Evolutionary conservation across 1,139 yeast species (phyloP).

Genomic region (Chernovozyma sophiae-reginae): DNA sequence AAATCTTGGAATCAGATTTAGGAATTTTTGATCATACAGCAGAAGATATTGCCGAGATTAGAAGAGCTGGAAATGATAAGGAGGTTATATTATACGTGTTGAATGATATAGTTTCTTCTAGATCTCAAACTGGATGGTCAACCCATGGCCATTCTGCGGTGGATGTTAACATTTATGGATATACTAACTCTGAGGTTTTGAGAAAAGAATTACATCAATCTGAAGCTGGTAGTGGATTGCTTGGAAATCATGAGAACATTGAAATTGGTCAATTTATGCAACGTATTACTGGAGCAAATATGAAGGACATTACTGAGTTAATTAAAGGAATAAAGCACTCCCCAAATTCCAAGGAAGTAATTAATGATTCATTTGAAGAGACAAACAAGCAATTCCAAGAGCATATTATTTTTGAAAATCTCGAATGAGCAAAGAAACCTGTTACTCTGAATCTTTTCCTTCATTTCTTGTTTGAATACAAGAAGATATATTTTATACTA

Average conservation of each 20-base stretch:
- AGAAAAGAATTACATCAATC: conserved; percentile 27
- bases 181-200: conserved; percentile 50
- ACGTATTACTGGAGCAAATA: conserved; percentile 49
- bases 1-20: conserved; percentile 52
- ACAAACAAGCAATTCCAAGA: neutral
- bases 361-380: neutral
- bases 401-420: neutral
- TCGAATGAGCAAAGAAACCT: too few relatives aligned
- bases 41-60: conserved; percentile 40
- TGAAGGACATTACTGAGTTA: conserved; percentile 47
- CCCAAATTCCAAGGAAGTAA: conserved; percentile 15
- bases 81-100: conserved; percentile 37
- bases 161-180: conserved; percentile 79
- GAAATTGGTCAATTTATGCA: conserved; percentile 76
- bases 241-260: conserved; percentile 80
- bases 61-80: conserved; percentile 15
- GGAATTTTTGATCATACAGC: conserved; percentile 55
- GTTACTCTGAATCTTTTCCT: too few relatives aligned
- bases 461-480: too few relatives aligned
- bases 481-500: too few relatives aligned
- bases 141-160: conserved; percentile 90
- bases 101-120: conserved; percentile 57
- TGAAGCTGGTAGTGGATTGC: conserved; percentile 41
- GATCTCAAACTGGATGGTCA: conserved; percentile 84
- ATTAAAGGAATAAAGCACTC: conserved; percentile 44